Percentiles rank a stretch among this genome's conserved stretches.
These are phyloP conservation scores for Aureobasidium sp. DNA, from an alignment of 2,329 filamentous ascomycete genomes.

Conservation along the genomic window DNA sequence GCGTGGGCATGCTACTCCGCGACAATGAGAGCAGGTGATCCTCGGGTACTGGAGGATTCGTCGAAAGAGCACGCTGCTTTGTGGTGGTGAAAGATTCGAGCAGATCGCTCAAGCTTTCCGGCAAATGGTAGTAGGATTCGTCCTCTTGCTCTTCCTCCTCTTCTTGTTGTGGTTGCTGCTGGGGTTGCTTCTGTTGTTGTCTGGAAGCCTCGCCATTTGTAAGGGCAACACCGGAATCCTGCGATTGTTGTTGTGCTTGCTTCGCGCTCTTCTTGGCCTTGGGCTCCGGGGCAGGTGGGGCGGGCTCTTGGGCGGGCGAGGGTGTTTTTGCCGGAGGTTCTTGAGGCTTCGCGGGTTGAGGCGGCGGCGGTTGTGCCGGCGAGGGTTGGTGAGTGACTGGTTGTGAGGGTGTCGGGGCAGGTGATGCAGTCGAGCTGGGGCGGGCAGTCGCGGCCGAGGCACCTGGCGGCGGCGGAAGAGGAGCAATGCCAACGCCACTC, in stretches of 20 bases:
- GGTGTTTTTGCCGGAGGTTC: slow-evolving; percentile 23
- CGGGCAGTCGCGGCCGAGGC: slow-evolving; percentile 38
- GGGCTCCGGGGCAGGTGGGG: slow-evolving; percentile 2
- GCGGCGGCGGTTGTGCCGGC: slow-evolving; percentile 21
- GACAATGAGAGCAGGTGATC: slow-evolving; percentile 70
- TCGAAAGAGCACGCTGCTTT: slow-evolving; percentile 59
- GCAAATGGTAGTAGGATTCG: slow-evolving; percentile 88
- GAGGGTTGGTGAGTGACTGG: slow-evolving; percentile 36
- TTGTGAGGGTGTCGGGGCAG: slow-evolving; percentile 43
- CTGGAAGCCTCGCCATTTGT: slow-evolving; percentile 48
- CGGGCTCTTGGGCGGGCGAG: slow-evolving; percentile 3
- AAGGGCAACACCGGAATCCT: slow-evolving; percentile 31
- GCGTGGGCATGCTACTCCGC: slow-evolving; percentile 65
- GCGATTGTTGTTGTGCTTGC: slow-evolving; percentile 26
- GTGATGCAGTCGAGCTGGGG: slow-evolving; percentile 53
- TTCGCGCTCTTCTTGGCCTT: slow-evolving; percentile 21
- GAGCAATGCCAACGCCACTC: slow-evolving; percentile 82
- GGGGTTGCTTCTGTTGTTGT: slow-evolving; percentile 27
- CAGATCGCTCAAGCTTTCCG: slow-evolving; percentile 79
- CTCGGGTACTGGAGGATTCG: slow-evolving; percentile 51
- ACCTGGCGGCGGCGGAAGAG: slow-evolving; percentile 82
- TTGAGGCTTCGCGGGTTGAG: slow-evolving; percentile 22
- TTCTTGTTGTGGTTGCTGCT: slow-evolving; percentile 2
- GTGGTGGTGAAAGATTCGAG: slow-evolving; percentile 84
- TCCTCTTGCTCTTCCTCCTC: slow-evolving; percentile 46